These are phyloP conservation scores for Aspergillus coremiiformis DNA, from an alignment of 495 filamentous ascomycete species.

Conservation along the genomic window DNA sequence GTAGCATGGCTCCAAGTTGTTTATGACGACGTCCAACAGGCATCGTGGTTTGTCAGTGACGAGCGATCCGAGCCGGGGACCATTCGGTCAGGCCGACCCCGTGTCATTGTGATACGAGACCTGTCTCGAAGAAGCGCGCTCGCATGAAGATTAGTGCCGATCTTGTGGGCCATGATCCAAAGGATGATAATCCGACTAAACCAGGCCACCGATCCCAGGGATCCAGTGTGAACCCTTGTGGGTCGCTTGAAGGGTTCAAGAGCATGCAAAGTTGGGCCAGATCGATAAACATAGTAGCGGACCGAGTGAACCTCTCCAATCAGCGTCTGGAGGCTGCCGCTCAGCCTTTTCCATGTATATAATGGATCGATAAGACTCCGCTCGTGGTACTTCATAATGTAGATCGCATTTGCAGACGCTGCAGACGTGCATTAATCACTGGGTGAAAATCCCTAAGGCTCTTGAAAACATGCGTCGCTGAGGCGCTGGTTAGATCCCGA, in stretches of 20 bases:
- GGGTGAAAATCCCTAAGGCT: background rate
- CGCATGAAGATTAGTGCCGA: background rate
- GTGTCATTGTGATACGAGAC: background rate
- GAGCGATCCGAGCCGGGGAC: background rate
- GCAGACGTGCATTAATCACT: background rate
- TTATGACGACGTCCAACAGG: background rate
- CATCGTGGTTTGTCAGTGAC: background rate
- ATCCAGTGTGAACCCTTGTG: background rate
- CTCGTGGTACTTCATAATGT: too few relatives aligned
- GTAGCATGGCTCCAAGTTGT: background rate
- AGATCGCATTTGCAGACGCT: too few relatives aligned
- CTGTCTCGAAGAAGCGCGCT: background rate
- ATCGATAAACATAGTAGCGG: background rate
- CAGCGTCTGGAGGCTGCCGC: background rate
- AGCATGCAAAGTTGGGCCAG: background rate
- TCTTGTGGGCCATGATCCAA: background rate
- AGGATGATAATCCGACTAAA: background rate
- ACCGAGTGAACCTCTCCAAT: background rate
- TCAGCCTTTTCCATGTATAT: background rate
- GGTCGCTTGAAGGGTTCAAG: background rate
- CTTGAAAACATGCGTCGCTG: background rate
- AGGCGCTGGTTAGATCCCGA: background rate
- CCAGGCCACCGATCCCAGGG: too few relatives aligned
- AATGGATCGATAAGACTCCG: background rate
- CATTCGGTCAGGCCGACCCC: too few relatives aligned